Evolutionary conservation across 129 eudicot genomes (phyloP).

Genomic region (Chrysanthemum makinoi): DNA sequence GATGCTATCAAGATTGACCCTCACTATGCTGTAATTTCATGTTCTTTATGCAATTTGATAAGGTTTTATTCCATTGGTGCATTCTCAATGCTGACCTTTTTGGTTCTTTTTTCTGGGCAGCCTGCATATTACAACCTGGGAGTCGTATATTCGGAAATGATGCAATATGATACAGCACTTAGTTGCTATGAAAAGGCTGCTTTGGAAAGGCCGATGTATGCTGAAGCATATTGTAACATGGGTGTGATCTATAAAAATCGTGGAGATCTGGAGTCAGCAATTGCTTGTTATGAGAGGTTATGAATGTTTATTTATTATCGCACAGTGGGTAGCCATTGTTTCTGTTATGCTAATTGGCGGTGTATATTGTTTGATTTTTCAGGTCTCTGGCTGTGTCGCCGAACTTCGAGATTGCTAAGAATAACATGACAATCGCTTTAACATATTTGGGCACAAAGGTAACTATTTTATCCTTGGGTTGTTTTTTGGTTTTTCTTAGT

Average conservation of each 20-base stretch:
- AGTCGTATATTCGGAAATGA: slow-evolving; percentile 94
- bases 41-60: slow-evolving; percentile 6
- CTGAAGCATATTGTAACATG: slow-evolving; percentile 99
- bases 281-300: slow-evolving; percentile 97
- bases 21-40: slow-evolving; percentile 79
- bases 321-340: slow-evolving; percentile 2
- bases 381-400: slow-evolving; percentile 99
- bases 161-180: slow-evolving; percentile 98
- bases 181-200: slow-evolving; percentile 97
- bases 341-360: slow-evolving; percentile 16
- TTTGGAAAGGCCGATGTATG: slow-evolving; percentile 93
- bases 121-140: slow-evolving; percentile 99
- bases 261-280: slow-evolving; percentile 91
- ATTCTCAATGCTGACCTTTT: slow-evolving; percentile 22
- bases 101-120: slow-evolving; percentile 45
- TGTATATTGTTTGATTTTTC: slow-evolving; percentile 28
- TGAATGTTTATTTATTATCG: slow-evolving; percentile 9
- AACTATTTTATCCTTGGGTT: neutral
- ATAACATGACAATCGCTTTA: slow-evolving; percentile 96
- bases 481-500: neutral
- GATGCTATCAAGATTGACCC: slow-evolving; percentile 94
- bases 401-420: slow-evolving; percentile 96
- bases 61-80: slow-evolving; percentile 10
- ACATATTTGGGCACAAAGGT: slow-evolving; percentile 99
- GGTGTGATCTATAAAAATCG: slow-evolving; percentile 93